These are phyloP conservation scores for Rhynchosporium secalis DNA, from an alignment of 2,329 filamentous ascomycete genomes.

Conservation along the genomic window DNA sequence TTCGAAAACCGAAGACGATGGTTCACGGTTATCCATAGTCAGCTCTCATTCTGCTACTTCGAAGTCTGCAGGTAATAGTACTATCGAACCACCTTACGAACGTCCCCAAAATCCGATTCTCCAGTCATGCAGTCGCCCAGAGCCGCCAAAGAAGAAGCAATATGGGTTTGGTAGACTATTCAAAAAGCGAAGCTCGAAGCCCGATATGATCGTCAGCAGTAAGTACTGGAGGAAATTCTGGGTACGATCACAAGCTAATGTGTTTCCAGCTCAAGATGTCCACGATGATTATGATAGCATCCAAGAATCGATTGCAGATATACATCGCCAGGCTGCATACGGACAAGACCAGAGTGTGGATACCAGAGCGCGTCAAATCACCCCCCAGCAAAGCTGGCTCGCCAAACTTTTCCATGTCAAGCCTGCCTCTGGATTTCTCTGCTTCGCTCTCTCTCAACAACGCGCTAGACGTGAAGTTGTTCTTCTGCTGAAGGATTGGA, in stretches of 20 bases:
- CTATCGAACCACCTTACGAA: conserved; percentile 14
- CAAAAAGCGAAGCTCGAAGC: conserved; percentile 34
- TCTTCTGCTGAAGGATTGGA: conserved; percentile 65
- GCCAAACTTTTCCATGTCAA: conserved; percentile 87
- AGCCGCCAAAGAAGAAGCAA: conserved; percentile 34
- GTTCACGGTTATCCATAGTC: conserved; percentile 23
- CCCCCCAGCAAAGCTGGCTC: conserved; percentile 80
- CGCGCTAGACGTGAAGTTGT: conserved; percentile 76
- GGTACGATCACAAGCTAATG: conserved; percentile 18
- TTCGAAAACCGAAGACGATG: conserved; percentile 34
- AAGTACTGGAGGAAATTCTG: conserved; percentile 20
- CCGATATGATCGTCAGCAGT: conserved; percentile 37
- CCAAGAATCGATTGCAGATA: conserved; percentile 32
- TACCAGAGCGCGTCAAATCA: conserved; percentile 49
- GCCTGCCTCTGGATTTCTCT: conserved; percentile 73
- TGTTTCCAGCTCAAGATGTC: conserved; percentile 30
- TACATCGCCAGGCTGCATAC: conserved; percentile 30
- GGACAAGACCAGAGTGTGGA: conserved; percentile 42
- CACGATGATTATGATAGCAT: conserved; percentile 34
- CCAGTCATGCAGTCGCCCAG: conserved; percentile 7
- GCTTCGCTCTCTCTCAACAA: conserved; percentile 71
- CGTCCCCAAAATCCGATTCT: conserved; percentile 21
- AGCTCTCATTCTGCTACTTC: conserved; percentile 22
- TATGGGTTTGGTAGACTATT: conserved; percentile 38
- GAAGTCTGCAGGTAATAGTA: conserved; percentile 26